Percentiles rank a stretch among this genome's conserved stretches.
Evolutionary conservation across 2,329 filamentous ascomycete species (phyloP).

Genomic region (Zymoseptoria ardabiliae): DNA sequence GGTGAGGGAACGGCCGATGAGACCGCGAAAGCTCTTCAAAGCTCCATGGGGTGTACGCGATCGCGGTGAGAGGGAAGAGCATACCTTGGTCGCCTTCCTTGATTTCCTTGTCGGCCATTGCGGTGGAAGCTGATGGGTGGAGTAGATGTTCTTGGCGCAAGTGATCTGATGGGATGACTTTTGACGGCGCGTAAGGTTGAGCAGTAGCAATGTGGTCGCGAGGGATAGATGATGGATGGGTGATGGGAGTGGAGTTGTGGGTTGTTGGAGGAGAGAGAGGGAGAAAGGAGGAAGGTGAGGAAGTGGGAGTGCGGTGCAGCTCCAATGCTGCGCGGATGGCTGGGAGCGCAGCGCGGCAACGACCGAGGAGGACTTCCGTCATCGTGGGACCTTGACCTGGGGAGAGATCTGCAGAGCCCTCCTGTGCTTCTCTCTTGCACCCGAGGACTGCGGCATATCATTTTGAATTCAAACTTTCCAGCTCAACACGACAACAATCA

Average conservation of each 20-base stretch:
- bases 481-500: no score
- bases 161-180: slow-evolving; percentile 5
- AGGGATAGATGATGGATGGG: slow-evolving; percentile 8
- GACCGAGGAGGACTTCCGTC: not conserved
- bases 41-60: slow-evolving; percentile 13
- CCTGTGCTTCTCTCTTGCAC: no score
- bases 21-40: slow-evolving; percentile 9
- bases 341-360: not conserved
- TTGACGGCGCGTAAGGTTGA: slow-evolving; percentile 7
- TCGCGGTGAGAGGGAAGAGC: slow-evolving; percentile 8
- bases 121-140: slow-evolving; percentile 4
- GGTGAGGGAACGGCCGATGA: slow-evolving; percentile 1
- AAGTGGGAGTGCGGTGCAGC: not conserved
- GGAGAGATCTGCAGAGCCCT: no score
- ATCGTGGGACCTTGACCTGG: not conserved
- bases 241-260: slow-evolving; percentile 1
- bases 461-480: no score
- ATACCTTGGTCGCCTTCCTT: slow-evolving; percentile 39
- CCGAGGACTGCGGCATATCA: no score
- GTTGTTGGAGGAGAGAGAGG: slow-evolving; percentile 1
- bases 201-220: slow-evolving; percentile 16
- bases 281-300: not conserved
- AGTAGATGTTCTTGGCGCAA: slow-evolving; percentile 17
- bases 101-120: slow-evolving; percentile 42
- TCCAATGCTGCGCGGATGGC: not conserved